Percentiles rank a stretch among this genome's conserved stretches.
Conservation (phyloP, 768 basidiomycete genomes). For the Dentipellis fragilis region DNA sequence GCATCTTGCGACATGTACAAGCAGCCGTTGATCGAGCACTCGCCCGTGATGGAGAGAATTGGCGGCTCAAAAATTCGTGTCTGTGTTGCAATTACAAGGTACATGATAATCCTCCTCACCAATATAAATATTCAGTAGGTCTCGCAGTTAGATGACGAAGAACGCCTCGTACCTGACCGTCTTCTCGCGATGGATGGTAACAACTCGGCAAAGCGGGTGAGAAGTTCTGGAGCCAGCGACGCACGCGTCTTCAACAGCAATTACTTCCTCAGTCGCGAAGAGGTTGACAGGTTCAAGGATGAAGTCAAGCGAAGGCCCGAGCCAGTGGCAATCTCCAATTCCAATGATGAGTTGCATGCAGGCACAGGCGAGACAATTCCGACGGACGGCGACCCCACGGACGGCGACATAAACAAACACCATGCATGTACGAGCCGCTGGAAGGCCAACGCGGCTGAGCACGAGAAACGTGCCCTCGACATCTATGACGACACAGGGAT, state of each 20-base stretch:
- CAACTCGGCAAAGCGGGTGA: not conserved
- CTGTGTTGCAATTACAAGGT: not conserved
- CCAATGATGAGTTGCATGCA: not conserved
- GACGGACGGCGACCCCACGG: not conserved
- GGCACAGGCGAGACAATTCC: not conserved
- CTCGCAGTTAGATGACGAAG: not conserved
- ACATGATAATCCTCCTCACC: not conserved
- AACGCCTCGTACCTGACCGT: not conserved
- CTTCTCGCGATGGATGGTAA: not conserved
- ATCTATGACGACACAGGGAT: not conserved
- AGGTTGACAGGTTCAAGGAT: not conserved
- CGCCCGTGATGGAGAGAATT: not conserved
- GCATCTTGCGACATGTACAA: not conserved
- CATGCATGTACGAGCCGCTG: not conserved
- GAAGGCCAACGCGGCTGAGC: not conserved
- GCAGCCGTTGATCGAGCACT: not conserved
- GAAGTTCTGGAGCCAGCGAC: not conserved
- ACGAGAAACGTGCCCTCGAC: not conserved
- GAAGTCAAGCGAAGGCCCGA: not conserved
- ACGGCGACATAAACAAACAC: not conserved
- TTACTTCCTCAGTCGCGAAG: not conserved
- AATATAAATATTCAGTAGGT: not conserved
- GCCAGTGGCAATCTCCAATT: not conserved
- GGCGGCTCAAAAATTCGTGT: not conserved
- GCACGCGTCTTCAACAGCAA: not conserved